Percentiles rank a stretch among this genome's conserved stretches.
These are phyloP conservation scores for Fraxinus cuspidata DNA, from an alignment of 257 asterid genomes.

Conservation along the genomic window DNA sequence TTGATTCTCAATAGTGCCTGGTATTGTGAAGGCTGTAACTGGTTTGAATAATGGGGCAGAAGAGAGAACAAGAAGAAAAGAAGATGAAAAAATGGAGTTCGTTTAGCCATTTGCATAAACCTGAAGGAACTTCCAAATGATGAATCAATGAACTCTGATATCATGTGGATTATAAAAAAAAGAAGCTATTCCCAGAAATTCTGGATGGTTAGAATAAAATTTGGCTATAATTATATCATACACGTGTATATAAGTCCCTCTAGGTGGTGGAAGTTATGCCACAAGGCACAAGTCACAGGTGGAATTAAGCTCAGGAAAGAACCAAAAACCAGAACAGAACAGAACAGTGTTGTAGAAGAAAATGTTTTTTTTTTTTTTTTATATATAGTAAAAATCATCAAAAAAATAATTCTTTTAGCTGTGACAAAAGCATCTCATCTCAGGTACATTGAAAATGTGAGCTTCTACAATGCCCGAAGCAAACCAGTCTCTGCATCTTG, in stretches of 20 bases:
- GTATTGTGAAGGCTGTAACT: slow-evolving; percentile 57
- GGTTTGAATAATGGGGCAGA: slow-evolving; percentile 45
- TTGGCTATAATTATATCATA: background rate
- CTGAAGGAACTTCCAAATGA: slow-evolving; percentile 20
- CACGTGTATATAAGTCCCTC: background rate
- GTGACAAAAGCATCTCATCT: slow-evolving; percentile 26
- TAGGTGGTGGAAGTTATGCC: background rate
- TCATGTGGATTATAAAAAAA: background rate
- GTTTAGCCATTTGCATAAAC: slow-evolving; percentile 32
- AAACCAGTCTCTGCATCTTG: slow-evolving; percentile 7
- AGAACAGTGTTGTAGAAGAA: background rate
- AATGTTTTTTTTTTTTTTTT: no score
- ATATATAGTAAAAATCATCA: background rate
- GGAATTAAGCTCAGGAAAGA: background rate
- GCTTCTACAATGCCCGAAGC: slow-evolving; percentile 6
- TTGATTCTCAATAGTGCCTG: slow-evolving; percentile 54
- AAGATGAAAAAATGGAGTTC: background rate
- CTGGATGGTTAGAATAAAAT: no score
- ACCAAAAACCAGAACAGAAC: background rate
- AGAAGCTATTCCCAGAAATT: no score
- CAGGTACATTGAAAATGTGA: slow-evolving; percentile 22
- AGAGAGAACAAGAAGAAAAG: slow-evolving; percentile 30
- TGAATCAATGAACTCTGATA: slow-evolving; percentile 5
- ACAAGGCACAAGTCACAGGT: background rate
- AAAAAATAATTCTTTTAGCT: background rate